Conservation (phyloP, 176 grass and related monocot species). For the Musa troglodytarum region DNA sequence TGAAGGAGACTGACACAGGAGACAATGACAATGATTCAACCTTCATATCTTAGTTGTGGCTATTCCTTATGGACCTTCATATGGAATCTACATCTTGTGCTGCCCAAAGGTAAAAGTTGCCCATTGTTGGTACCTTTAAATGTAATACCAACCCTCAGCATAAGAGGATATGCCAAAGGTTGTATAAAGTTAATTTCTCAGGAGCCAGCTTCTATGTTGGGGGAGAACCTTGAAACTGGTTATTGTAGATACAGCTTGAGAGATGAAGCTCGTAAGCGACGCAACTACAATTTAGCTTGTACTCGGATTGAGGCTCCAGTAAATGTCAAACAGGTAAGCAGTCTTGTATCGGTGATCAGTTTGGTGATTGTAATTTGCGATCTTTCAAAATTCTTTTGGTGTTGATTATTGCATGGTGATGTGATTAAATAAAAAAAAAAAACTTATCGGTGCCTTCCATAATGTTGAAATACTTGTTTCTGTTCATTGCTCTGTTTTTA, state of each 20-base stretch:
- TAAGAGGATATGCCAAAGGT: background rate
- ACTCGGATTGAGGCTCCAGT: background rate
- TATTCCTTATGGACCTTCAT: background rate
- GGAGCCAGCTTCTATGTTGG: background rate
- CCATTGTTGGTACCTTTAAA: background rate
- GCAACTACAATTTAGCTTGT: background rate
- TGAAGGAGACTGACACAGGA: slow-evolving; percentile 57
- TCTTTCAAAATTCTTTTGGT: background rate
- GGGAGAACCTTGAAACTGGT: background rate
- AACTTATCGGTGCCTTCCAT: too few relatives aligned
- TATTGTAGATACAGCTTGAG: background rate
- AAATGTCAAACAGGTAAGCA: background rate
- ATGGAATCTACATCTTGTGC: background rate
- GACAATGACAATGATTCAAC: slow-evolving; percentile 70
- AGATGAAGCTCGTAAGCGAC: background rate
- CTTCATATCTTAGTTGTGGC: slow-evolving; percentile 41
- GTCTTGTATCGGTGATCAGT: background rate
- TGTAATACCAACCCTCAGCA: background rate
- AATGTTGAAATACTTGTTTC: background rate
- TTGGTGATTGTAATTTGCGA: background rate
- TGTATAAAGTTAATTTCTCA: background rate
- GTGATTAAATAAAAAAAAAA: background rate
- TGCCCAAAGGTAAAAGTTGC: background rate
- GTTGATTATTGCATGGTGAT: background rate
- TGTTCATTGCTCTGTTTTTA: background rate